Conservation (phyloP, 1,284 basidiomycete species). For the Marasmius fiardii region DNA sequence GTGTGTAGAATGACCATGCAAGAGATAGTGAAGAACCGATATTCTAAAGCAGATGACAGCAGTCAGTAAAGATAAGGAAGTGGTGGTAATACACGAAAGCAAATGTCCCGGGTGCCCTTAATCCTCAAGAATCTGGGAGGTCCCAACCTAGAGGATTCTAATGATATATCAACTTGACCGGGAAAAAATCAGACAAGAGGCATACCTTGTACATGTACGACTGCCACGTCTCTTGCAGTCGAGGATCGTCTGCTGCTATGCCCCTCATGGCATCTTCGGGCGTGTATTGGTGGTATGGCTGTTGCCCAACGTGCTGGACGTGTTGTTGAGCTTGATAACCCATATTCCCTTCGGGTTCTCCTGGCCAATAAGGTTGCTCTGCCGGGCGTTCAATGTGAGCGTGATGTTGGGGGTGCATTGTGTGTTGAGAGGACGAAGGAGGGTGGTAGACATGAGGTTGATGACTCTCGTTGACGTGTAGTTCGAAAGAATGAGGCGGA, state of each 20-base stretch:
- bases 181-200: not conserved
- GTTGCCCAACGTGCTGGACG: slow-evolving; percentile 12
- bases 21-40: not conserved
- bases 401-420: slow-evolving; percentile 9
- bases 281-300: slow-evolving; percentile 29
- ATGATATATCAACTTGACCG: not conserved
- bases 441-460: slow-evolving; percentile 3
- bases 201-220: slow-evolving; percentile 49
- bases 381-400: not conserved
- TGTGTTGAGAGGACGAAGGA: not conserved
- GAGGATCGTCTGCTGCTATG: slow-evolving; percentile 45
- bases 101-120: no score
- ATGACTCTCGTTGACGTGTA: not conserved
- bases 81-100: not conserved
- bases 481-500: slow-evolving; percentile 12
- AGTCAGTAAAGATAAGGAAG: not conserved
- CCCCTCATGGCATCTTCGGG: slow-evolving; percentile 37
- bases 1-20: not conserved
- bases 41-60: slow-evolving; percentile 1
- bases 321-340: slow-evolving; percentile 4
- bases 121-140: not conserved
- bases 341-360: not conserved
- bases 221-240: slow-evolving; percentile 58
- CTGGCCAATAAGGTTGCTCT: not conserved
- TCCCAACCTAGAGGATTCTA: not conserved